Percentiles rank a stretch among this genome's conserved stretches.
These are phyloP conservation scores for Globisporangium megalacanthum DNA, from an alignment of 352 stramenopile genomes.

Conservation along the genomic window DNA sequence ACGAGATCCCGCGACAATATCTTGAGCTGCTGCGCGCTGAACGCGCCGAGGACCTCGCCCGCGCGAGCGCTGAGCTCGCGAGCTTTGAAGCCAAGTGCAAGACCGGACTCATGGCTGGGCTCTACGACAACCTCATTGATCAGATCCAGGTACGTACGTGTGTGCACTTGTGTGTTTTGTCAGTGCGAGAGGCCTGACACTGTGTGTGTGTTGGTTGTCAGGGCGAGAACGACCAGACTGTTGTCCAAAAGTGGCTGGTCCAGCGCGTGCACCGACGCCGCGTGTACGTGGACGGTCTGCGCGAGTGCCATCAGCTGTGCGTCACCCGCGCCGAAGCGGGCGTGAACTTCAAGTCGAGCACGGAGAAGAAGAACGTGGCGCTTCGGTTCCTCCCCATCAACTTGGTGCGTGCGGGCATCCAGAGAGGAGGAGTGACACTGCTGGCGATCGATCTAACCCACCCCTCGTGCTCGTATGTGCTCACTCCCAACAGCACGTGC, in stretches of 20 bases:
- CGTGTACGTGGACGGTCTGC: conserved; percentile 69
- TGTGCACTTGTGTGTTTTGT: conserved; percentile 5
- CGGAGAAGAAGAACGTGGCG: conserved; percentile 79
- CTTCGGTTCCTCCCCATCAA: conserved; percentile 86
- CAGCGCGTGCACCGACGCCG: conserved; percentile 56
- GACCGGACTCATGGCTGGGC: conserved; percentile 69
- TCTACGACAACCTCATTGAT: conserved; percentile 83
- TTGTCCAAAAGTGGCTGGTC: conserved; percentile 70
- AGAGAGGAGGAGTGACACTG: background rate
- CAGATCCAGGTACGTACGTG: conserved; percentile 48
- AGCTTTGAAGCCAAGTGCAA: conserved; percentile 80
- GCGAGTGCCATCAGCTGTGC: conserved; percentile 83
- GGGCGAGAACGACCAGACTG: conserved; percentile 69
- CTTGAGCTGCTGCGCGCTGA: conserved; percentile 71
- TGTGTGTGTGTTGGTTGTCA: conserved; percentile 70
- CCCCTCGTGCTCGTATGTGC: background rate
- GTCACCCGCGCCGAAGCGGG: conserved; percentile 61
- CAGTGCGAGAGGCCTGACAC: conserved; percentile 65
- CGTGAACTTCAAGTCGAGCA: conserved; percentile 83
- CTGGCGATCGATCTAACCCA: background rate
- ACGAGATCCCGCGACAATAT: conserved; percentile 76
- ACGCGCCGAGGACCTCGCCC: conserved; percentile 61
- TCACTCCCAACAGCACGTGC: conserved; percentile 38
- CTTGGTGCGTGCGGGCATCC: conserved; percentile 24
- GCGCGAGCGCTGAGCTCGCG: conserved; percentile 45